Evolutionary conservation across 1,284 basidiomycete species (phyloP).

Genomic region (Pterulicium gracile): DNA sequence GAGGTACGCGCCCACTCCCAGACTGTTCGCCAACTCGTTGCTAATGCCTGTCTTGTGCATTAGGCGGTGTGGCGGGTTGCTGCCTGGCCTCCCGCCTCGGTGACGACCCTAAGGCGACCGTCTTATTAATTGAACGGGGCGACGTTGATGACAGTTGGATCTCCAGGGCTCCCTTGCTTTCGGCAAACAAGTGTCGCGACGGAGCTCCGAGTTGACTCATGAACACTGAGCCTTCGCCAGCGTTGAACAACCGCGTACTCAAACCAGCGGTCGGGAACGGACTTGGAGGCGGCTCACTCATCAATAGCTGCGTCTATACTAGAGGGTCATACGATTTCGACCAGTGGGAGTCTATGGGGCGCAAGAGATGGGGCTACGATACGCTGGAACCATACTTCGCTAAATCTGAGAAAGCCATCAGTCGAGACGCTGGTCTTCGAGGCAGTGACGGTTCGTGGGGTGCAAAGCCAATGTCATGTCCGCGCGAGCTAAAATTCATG

Average conservation of each 20-base stretch:
- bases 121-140: constrained; percentile 24
- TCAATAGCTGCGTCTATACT: constrained; percentile 25
- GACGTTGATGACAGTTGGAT: constrained; percentile 13
- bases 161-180: constrained; percentile 19
- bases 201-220: constrained; percentile 12
- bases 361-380: constrained; percentile 19
- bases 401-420: constrained; percentile 16
- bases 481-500: background rate
- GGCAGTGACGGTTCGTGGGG: constrained; percentile 11
- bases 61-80: constrained; percentile 24
- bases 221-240: constrained; percentile 10
- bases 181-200: constrained; percentile 15
- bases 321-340: constrained; percentile 20
- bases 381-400: constrained; percentile 19
- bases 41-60: background rate
- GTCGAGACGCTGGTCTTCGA: constrained; percentile 9
- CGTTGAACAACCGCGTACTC: constrained; percentile 11
- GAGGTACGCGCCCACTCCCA: background rate
- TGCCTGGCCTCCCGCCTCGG: constrained; percentile 23
- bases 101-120: constrained; percentile 16
- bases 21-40: background rate
- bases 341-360: constrained; percentile 17
- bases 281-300: constrained; percentile 26
- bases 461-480: background rate
- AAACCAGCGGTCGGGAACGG: constrained; percentile 21